Evolutionary conservation across 164 flowering plant species (phyloP).

Genomic region (Sedum album): DNA sequence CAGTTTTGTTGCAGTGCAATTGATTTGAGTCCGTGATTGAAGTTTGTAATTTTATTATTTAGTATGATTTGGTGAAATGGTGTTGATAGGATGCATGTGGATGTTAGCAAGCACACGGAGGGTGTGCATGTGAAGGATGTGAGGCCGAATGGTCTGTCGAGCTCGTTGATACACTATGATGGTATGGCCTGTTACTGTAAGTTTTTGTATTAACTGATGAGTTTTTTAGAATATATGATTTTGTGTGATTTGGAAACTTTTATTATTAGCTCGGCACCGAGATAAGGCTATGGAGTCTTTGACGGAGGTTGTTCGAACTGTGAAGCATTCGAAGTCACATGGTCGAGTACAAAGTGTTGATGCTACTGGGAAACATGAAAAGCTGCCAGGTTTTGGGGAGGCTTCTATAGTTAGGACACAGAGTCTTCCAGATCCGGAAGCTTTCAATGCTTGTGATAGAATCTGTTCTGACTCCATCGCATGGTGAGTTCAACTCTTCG

Average conservation of each 20-base stretch:
- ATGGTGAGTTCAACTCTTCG: neutral
- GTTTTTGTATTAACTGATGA: neutral
- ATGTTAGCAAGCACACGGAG: conserved; percentile 95
- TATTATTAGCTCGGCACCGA: conserved; percentile 76
- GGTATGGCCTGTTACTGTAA: conserved; percentile 27
- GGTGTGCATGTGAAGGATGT: conserved; percentile 67
- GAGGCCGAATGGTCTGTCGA: conserved; percentile 88
- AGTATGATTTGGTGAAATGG: neutral
- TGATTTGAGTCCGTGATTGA: too few relatives aligned
- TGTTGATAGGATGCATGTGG: conserved; percentile 88
- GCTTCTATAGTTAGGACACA: neutral
- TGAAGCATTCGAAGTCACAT: conserved; percentile 47
- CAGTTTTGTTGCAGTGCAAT: neutral
- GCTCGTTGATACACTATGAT: conserved; percentile 87
- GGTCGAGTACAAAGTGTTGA: conserved; percentile 9
- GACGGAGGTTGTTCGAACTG: conserved; percentile 78
- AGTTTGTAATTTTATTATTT: too few relatives aligned
- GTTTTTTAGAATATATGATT: neutral
- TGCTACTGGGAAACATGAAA: conserved; percentile 7
- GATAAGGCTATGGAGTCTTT: conserved; percentile 73
- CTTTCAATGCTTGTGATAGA: conserved; percentile 39
- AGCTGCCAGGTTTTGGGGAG: conserved; percentile 37
- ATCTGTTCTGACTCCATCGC: conserved; percentile 31
- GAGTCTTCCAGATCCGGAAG: conserved; percentile 16
- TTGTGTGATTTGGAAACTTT: neutral